Conservation (phyloP, 164 flowering plant genomes). For the Chimonanthus praecox region DNA sequence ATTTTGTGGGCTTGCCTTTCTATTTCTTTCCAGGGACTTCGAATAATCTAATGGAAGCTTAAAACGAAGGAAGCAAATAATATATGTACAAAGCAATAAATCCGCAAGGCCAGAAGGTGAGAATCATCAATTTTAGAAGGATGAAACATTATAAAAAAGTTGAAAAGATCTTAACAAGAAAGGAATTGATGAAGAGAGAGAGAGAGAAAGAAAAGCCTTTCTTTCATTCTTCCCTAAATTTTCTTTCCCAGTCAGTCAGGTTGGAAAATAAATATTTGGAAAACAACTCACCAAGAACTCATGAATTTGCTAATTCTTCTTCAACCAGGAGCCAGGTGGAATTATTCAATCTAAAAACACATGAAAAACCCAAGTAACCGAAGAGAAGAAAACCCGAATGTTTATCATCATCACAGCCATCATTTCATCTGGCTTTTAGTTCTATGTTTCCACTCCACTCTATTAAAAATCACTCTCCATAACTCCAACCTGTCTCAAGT, state of each 20-base stretch:
- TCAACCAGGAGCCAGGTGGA: slow-evolving; percentile 19
- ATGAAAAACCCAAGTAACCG: not conserved
- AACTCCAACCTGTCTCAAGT: not conserved
- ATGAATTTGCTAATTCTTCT: slow-evolving; percentile 39
- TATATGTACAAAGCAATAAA: slow-evolving; percentile 1
- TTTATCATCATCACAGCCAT: too few relatives aligned
- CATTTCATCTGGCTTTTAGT: too few relatives aligned
- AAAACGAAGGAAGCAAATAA: not conserved
- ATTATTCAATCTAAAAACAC: slow-evolving; percentile 12
- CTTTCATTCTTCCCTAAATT: slow-evolving; percentile 6
- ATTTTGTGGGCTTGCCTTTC: not conserved
- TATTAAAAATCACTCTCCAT: too few relatives aligned
- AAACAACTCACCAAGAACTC: slow-evolving; percentile 33
- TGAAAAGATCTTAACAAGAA: not conserved
- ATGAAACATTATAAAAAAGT: slow-evolving; percentile 2
- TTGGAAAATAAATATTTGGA: slow-evolving; percentile 6
- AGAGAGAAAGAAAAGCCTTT: slow-evolving; percentile 4
- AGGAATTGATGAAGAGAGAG: slow-evolving; percentile 1
- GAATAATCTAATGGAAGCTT: slow-evolving; percentile 13
- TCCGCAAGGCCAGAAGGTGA: slow-evolving; percentile 15
- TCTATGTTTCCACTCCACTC: too few relatives aligned
- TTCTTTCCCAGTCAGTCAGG: slow-evolving; percentile 9
- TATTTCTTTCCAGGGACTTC: not conserved
- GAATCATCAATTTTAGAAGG: slow-evolving; percentile 20
- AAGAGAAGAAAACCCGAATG: slow-evolving; percentile 7